Base-by-base conservation (phyloP, 176 grass and related monocot genomes). In the Sorghum bicolor region DNA sequence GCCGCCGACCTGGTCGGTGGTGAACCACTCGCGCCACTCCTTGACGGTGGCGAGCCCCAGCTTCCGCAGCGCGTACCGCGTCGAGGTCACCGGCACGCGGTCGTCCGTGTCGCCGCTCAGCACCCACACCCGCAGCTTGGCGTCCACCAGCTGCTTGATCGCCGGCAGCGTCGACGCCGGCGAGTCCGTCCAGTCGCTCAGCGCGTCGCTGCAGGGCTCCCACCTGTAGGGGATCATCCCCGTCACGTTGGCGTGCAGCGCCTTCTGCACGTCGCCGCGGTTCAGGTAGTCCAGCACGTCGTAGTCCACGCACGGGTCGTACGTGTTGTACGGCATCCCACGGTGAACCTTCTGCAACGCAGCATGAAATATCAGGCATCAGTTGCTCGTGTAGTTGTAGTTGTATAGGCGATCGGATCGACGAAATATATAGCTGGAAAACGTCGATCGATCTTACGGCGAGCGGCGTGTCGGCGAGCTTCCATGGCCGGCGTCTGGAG, bases 1-100 rank as follows among this genome's bases (percentile, higher is more conserved):
- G 38, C 96, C 96, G 28, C 96, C 96, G 24, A 98, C 96, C 93
- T 98, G 96, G 70, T 93, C 64, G 64, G 74, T 76, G 11, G 88
- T 82, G 84, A 93, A 96, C 94, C 94, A 96, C 73, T 87, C 83
- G 32, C 73, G 76, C 94, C 94, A 96, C 45, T 17, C 16, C 81
- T 78, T 88, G 9, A 85, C 30, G 20, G 84, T 91, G 39, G 69
- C 53, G 1, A 93, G 86, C 2, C 64, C 74, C 11, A 96, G 84
- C 83, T 96, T 96, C 8, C 44, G 12, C 76, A 96, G 89, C 40
- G 91, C 80, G 67, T 85, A 89, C 12, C 94, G 82, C 68, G 94
- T 96, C 12, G 88, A 86, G 4, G 94, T 91, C 1, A 87, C 91
- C 0, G 94, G 94, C 69, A 96, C 78, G 32, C 91, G 85, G 47